Evolutionary conservation across 2,329 filamentous ascomycete species (phyloP), one percentile per base, ranked within the genome.

Genomic region (Fusarium vanettenii): DNA sequence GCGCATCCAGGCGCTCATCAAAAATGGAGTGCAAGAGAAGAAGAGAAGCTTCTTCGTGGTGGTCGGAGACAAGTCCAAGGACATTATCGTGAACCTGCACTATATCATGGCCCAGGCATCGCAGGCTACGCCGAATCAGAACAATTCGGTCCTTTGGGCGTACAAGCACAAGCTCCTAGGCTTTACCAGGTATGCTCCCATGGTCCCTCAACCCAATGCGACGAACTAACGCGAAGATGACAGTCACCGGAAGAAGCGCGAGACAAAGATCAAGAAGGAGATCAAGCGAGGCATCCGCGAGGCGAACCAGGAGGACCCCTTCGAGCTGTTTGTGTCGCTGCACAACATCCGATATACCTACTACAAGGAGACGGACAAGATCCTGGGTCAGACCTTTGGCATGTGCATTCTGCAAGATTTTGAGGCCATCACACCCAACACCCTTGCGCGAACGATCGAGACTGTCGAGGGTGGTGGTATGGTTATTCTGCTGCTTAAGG

Each of bases 361-460:
- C 89, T 99, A 99, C 88, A 99, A 99, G 86, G 97, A 99, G 86
- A 98, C 97, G 31, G 97, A 99, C 80, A 98, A 98, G 88, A 98
- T 99, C 81, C 85, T 98, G 66, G 97, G 97, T 82, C 97, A 98
- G 83, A 99, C 97, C 50, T 99, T 97, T 81, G 96, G 96, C 81
- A 98, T 98, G 94, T 98, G 95, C 83, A 97, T 99, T 75, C 86
- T 99, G 77, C 97, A 99, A 84, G 97, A 99, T 81, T 99, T 99
- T 79, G 97, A 99, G 84, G 97, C 95, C 45, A 90, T 99, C 77
- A 99, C 97, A 11, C 97, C 97, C n/a, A 99, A 99, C 81, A 89
- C 98, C 75, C 90, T 99, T 35, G 97, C 97, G 25, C 91, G 96
- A 72, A 98, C 95, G 1, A 94, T 99, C 77, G 97, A 99, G 85